These are phyloP conservation scores for Dryadomyces sulphureus DNA, from an alignment of 2,329 filamentous ascomycete species.

Conservation along the genomic window DNA sequence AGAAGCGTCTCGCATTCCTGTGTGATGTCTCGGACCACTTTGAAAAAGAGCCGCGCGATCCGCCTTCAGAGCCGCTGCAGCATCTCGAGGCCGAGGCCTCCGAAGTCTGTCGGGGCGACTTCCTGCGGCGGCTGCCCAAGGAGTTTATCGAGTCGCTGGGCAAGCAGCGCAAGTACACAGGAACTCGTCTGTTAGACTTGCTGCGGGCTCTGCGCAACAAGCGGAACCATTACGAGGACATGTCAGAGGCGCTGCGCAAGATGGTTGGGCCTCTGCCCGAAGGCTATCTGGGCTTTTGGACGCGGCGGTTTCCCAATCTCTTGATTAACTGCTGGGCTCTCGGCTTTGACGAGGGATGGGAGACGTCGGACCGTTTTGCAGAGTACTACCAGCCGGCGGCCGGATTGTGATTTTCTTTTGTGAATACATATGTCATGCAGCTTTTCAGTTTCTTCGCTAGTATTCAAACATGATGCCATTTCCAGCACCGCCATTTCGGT, in stretches of 20 bases:
- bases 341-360: slow-evolving; percentile 50
- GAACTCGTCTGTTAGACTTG: slow-evolving; percentile 68
- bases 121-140: slow-evolving; percentile 59
- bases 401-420: neutral
- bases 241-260: slow-evolving; percentile 62
- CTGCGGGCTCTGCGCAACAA: slow-evolving; percentile 86
- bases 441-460: no score
- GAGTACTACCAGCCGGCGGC: slow-evolving; percentile 50
- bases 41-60: slow-evolving; percentile 78
- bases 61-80: slow-evolving; percentile 52
- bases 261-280: slow-evolving; percentile 60
- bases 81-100: slow-evolving; percentile 40
- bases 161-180: slow-evolving; percentile 91
- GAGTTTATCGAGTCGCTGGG: slow-evolving; percentile 81
- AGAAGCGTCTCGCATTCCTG: slow-evolving; percentile 82
- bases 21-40: slow-evolving; percentile 95
- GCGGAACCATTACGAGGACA: slow-evolving; percentile 94
- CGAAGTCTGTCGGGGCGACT: slow-evolving; percentile 52
- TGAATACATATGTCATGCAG: neutral
- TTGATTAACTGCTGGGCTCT: slow-evolving; percentile 68
- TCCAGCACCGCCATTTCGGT: slow-evolving; percentile 1
- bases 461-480: neutral
- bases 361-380: slow-evolving; percentile 49
- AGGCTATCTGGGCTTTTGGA: slow-evolving; percentile 77
- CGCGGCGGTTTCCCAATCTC: slow-evolving; percentile 60